phyloP scores from a whole-genome alignment of 2,329 filamentous ascomycete species.

The Calonectria montana region DNA sequence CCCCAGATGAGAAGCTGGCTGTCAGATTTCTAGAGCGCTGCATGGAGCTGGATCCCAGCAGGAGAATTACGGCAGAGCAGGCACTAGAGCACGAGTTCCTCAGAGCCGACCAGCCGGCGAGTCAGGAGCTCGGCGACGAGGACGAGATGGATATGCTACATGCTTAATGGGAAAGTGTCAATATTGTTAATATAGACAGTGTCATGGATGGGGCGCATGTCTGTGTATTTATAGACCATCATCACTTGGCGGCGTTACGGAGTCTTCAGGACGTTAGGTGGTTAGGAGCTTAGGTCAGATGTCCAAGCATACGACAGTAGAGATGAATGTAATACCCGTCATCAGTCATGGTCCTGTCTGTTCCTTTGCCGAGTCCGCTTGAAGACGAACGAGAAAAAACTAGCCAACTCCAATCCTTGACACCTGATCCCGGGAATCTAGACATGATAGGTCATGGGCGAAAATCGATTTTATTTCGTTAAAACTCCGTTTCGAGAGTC shows the following conservation, averaged over 20 bases:
- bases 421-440: conserved; percentile 9
- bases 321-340: conserved; percentile 28
- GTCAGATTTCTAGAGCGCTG: conserved; percentile 78
- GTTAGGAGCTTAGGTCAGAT: conserved; percentile 25
- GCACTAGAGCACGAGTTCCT: conserved; percentile 81
- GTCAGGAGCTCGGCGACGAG: conserved; percentile 52
- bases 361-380: neutral
- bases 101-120: conserved; percentile 44
- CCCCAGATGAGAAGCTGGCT: conserved; percentile 76
- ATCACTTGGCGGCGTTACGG: conserved; percentile 23
- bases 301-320: conserved; percentile 31
- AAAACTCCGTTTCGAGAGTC: conserved; percentile 53
- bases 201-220: neutral
- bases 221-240: conserved; percentile 23
- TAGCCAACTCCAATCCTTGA: neutral
- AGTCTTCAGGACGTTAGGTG: conserved; percentile 18
- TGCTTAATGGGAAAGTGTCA: conserved; percentile 36
- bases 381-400: neutral
- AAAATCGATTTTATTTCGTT: conserved; percentile 55
- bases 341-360: conserved; percentile 15
- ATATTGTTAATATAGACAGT: neutral
- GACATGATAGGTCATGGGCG: conserved; percentile 42
- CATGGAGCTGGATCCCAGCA: conserved; percentile 80
- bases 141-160: conserved; percentile 66
- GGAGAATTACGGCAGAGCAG: conserved; percentile 79